Evolutionary conservation across 2,329 filamentous ascomycete species (phyloP).

Genomic region (Alternaria hordeiaustralica): DNA sequence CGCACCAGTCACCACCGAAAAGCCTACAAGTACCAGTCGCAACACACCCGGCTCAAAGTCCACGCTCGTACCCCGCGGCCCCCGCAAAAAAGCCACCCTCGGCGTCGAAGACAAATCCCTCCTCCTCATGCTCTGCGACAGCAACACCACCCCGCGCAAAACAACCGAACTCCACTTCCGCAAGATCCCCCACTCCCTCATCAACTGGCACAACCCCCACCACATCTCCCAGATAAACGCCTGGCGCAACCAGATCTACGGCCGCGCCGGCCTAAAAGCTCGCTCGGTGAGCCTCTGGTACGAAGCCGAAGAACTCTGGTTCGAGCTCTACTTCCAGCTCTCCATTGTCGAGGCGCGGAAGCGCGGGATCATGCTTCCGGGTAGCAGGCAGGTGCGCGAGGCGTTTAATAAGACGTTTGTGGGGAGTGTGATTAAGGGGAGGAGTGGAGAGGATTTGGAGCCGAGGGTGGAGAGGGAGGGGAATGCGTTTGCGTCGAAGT

Average conservation of each 20-base stretch:
- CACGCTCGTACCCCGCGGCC: conserved; percentile 13
- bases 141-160: background rate
- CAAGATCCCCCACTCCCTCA: conserved; percentile 17
- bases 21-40: background rate
- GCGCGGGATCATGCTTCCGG: conserved; percentile 16
- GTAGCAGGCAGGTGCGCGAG: background rate
- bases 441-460: background rate
- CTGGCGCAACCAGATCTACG: conserved; percentile 34
- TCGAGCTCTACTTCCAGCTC: conserved; percentile 28
- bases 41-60: background rate
- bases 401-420: conserved; percentile 27
- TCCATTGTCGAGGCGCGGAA: conserved; percentile 17
- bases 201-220: conserved; percentile 24
- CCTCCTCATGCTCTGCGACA: conserved; percentile 22
- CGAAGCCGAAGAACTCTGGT: conserved; percentile 22
- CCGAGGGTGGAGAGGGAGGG: conserved; percentile 4
- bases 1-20: background rate
- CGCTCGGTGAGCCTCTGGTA: conserved; percentile 22
- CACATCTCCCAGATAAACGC: conserved; percentile 32
- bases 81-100: conserved; percentile 14
- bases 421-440: conserved; percentile 5
- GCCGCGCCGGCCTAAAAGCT: conserved; percentile 25
- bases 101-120: conserved; percentile 12
- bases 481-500: conserved; percentile 25
- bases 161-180: conserved; percentile 25